These are phyloP conservation scores for Talaromyces atroroseus DNA, from an alignment of 2,329 filamentous ascomycete species.

Conservation along the genomic window DNA sequence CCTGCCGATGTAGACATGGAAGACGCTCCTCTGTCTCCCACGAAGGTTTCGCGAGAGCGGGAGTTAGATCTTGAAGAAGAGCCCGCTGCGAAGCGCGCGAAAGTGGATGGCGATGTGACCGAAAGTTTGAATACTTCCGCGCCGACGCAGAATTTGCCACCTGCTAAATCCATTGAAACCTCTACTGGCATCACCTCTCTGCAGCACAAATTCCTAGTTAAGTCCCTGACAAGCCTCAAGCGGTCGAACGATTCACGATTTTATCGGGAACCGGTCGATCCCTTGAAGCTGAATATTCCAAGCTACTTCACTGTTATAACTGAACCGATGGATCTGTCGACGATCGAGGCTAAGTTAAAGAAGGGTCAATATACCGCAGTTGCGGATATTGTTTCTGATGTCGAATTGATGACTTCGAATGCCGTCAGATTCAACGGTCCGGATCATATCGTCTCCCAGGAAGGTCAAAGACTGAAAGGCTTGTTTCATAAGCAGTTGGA, in stretches of 20 bases:
- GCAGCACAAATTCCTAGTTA: constrained; percentile 39
- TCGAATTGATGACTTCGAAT: constrained; percentile 75
- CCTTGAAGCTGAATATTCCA: constrained; percentile 68
- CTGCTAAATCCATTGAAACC: constrained; percentile 8
- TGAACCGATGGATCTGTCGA: constrained; percentile 76
- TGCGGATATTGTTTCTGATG: constrained; percentile 67
- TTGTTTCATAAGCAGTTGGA: constrained; percentile 58
- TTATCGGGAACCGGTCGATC: constrained; percentile 74
- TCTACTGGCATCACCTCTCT: constrained; percentile 32
- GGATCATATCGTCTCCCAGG: constrained; percentile 65
- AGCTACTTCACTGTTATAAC: constrained; percentile 67
- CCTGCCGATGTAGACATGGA: constrained; percentile 47
- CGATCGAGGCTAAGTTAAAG: constrained; percentile 76
- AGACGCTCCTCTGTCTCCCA: constrained; percentile 47
- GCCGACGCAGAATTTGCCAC: constrained; percentile 23
- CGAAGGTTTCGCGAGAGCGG: constrained; percentile 66
- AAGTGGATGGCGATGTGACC: constrained; percentile 57
- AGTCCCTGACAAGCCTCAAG: constrained; percentile 54
- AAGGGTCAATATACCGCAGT: constrained; percentile 62
- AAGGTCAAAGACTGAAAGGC: constrained; percentile 57
- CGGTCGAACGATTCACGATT: constrained; percentile 75
- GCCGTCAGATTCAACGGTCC: constrained; percentile 76
- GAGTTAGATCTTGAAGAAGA: constrained; percentile 63
- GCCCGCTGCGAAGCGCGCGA: constrained; percentile 74
- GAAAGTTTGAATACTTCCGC: constrained; percentile 42